These are phyloP conservation scores for Capronia americana DNA, from an alignment of 2,329 filamentous ascomycete species.

Conservation along the genomic window DNA sequence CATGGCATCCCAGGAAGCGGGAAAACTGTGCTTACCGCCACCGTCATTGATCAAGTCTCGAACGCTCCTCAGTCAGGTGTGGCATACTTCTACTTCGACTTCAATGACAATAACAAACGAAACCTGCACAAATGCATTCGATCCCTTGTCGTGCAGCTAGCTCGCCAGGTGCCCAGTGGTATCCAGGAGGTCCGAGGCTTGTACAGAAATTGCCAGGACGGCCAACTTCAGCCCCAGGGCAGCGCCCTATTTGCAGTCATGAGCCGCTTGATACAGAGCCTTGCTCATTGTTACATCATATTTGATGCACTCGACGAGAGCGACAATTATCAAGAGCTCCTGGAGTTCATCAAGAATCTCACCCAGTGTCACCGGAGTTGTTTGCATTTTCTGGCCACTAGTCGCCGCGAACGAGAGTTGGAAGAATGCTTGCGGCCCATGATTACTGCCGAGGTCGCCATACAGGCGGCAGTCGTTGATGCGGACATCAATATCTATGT, in stretches of 20 bases:
- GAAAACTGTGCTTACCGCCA: no score
- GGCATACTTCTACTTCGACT: no score
- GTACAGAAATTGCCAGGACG: no score
- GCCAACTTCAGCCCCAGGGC: conserved; percentile 23
- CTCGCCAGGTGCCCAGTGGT: no score
- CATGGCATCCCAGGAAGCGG: no score
- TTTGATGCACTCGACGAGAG: conserved; percentile 39
- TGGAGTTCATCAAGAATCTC: conserved; percentile 21
- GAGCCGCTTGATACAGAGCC: not conserved
- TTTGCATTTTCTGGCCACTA: conserved; percentile 30
- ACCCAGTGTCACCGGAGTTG: conserved; percentile 3
- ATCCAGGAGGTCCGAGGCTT: no score
- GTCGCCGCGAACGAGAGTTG: conserved; percentile 31
- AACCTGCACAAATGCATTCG: no score
- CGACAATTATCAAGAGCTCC: conserved; percentile 26
- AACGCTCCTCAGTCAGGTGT: no score
- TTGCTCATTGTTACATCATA: conserved; percentile 22
- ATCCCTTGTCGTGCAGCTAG: no score
- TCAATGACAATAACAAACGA: no score
- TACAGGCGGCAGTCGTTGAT: conserved; percentile 26
- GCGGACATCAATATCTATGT: conserved; percentile 32
- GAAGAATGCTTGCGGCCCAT: conserved; percentile 24
- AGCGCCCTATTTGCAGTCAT: not conserved
- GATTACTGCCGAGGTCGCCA: conserved; percentile 12
- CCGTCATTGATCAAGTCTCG: no score